These are phyloP conservation scores for Trichophyton schoenleinii DNA, from an alignment of 2,329 filamentous ascomycete species.

Conservation along the genomic window DNA sequence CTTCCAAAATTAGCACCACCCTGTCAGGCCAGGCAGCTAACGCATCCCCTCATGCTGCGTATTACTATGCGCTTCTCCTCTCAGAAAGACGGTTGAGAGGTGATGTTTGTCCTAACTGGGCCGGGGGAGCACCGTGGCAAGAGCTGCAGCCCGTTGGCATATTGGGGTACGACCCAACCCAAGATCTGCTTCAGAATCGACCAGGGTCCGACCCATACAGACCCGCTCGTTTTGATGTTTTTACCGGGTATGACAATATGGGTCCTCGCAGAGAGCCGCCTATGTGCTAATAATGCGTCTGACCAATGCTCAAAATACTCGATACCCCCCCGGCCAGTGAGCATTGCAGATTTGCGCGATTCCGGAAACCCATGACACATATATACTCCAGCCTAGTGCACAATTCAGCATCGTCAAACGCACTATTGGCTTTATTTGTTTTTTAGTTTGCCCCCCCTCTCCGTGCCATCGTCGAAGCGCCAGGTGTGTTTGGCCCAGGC, in stretches of 20 bases:
- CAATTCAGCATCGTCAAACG: conserved; percentile 5
- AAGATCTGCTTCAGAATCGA: conserved; percentile 5
- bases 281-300: not conserved
- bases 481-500: not conserved
- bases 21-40: not conserved
- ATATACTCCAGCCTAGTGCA: conserved; percentile 4
- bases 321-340: not conserved
- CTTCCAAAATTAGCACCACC: conserved; percentile 2
- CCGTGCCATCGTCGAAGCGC: conserved; percentile 1
- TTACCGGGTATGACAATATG: not conserved
- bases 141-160: not conserved
- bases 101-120: not conserved
- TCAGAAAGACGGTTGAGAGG: not conserved
- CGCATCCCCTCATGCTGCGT: not conserved
- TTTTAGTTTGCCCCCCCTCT: not conserved
- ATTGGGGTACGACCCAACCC: not conserved
- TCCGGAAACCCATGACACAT: conserved; percentile 4
- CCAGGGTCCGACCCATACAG: not conserved
- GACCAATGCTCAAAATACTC: not conserved
- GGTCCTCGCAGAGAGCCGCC: conserved; percentile 1
- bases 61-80: not conserved
- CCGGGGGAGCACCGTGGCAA: not conserved
- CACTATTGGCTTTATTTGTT: conserved; percentile 3
- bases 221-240: conserved; percentile 1
- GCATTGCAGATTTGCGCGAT: conserved; percentile 5